Conservation (phyloP, 345 rosid species). For the Psidium guajava region DNA sequence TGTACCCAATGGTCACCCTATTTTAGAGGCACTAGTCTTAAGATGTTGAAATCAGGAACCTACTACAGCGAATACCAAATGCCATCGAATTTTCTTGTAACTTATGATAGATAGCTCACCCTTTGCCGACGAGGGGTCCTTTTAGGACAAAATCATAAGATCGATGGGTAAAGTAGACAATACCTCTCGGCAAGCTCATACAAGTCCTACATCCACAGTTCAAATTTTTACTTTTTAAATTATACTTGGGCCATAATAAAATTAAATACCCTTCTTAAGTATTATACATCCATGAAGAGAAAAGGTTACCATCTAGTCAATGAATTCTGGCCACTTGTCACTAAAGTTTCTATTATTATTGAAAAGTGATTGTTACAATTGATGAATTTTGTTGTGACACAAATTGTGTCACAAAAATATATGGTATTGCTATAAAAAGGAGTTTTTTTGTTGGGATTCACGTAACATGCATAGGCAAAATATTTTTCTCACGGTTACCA, state of each 20-base stretch:
- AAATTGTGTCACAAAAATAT: not conserved
- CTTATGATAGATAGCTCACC: not conserved
- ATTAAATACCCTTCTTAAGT: not conserved
- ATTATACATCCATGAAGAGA: not conserved
- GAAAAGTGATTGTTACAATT: not conserved
- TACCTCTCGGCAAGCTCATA: not conserved
- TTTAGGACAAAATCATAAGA: not conserved
- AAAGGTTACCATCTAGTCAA: not conserved
- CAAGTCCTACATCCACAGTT: not conserved
- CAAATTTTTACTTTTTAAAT: not conserved
- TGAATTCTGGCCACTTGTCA: not conserved
- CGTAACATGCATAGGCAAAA: no score
- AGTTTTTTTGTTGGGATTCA: no score
- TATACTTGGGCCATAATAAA: not conserved
- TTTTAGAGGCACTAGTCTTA: not conserved
- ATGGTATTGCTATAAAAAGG: not conserved
- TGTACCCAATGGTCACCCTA: not conserved
- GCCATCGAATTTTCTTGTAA: not conserved
- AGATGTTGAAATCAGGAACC: not conserved
- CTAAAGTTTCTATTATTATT: not conserved
- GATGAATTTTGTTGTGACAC: not conserved
- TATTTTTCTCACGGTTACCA: no score
- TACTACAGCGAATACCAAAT: not conserved
- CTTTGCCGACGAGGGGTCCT: not conserved
- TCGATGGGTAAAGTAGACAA: not conserved